Evolutionary conservation across 768 basidiomycete species (phyloP).

Genomic region (Phanerochaete carnosa): DNA sequence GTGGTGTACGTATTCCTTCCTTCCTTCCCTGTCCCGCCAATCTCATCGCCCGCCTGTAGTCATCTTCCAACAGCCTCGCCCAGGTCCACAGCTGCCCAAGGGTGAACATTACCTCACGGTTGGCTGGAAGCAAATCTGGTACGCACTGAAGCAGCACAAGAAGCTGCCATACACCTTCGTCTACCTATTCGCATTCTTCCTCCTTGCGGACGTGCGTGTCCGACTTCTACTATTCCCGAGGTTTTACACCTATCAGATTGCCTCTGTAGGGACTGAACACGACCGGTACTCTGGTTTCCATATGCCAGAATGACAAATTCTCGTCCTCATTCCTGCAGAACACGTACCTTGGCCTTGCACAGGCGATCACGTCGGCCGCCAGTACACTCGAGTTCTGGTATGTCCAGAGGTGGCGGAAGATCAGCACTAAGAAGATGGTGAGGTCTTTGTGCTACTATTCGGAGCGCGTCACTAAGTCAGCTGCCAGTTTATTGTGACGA

Average conservation of each 20-base stretch:
- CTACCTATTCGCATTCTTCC: conserved; percentile 73
- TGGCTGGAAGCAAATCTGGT: conserved; percentile 89
- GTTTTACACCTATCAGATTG: not conserved
- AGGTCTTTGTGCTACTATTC: conserved; percentile 5
- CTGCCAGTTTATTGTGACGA: conserved; percentile 73
- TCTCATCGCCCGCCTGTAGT: conserved; percentile 38
- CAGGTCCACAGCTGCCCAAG: conserved; percentile 75
- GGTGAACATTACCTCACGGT: conserved; percentile 76
- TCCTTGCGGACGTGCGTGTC: conserved; percentile 66
- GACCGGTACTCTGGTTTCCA: conserved; percentile 68
- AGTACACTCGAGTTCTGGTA: conserved; percentile 69
- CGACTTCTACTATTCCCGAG: not conserved
- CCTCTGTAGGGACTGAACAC: conserved; percentile 68
- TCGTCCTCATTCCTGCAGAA: conserved; percentile 77
- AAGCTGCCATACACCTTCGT: conserved; percentile 78
- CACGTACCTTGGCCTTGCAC: conserved; percentile 73
- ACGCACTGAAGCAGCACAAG: conserved; percentile 70
- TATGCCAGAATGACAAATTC: conserved; percentile 82
- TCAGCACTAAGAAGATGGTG: conserved; percentile 81
- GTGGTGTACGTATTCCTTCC: conserved; percentile 63
- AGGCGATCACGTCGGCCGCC: conserved; percentile 68
- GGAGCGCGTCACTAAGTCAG: too few species aligned
- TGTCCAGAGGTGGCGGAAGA: conserved; percentile 74
- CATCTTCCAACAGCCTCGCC: conserved; percentile 80
- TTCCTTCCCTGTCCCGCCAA: too few species aligned